These are phyloP conservation scores for Magnaporthiopsis rhizophila DNA, from an alignment of 2,329 filamentous ascomycete species.

Conservation along the genomic window DNA sequence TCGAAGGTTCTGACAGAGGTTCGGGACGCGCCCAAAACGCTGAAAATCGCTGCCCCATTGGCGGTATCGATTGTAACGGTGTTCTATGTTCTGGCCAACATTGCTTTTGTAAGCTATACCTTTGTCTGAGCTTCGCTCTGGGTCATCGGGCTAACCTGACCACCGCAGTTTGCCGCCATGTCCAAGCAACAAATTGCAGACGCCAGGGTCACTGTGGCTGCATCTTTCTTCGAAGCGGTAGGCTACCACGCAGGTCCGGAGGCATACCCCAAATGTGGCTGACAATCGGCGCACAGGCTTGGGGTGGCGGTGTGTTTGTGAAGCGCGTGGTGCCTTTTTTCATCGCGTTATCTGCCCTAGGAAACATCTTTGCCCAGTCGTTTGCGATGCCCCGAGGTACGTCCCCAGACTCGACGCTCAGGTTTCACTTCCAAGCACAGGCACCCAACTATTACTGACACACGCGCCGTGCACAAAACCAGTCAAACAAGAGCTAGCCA, in stretches of 20 bases:
- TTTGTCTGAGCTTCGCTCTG: background rate
- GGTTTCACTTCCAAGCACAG: no score
- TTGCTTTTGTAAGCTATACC: constrained; percentile 23
- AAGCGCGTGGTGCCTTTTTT: constrained; percentile 22
- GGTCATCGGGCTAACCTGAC: no score
- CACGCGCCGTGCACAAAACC: no score
- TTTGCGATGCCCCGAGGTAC: constrained; percentile 22
- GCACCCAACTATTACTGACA: no score
- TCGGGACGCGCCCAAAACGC: constrained; percentile 20
- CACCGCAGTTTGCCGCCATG: constrained; percentile 20
- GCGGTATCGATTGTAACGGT: constrained; percentile 24
- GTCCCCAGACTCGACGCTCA: no score
- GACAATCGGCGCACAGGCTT: constrained; percentile 16
- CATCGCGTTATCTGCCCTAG: constrained; percentile 23
- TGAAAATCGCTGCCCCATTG: constrained; percentile 25
- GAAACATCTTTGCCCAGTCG: constrained; percentile 24
- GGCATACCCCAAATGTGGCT: background rate
- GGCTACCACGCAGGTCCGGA: background rate
- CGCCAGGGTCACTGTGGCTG: constrained; percentile 20
- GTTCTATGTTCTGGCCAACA: constrained; percentile 28
- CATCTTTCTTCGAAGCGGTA: constrained; percentile 24
- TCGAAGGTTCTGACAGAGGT: constrained; percentile 24
- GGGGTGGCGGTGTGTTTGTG: constrained; percentile 20
- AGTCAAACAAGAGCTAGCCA: constrained; percentile 28
- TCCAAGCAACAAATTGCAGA: constrained; percentile 19